Evolutionary conservation across 2,329 filamentous ascomycete species (phyloP).

Genomic region (Fusarium napiforme): DNA sequence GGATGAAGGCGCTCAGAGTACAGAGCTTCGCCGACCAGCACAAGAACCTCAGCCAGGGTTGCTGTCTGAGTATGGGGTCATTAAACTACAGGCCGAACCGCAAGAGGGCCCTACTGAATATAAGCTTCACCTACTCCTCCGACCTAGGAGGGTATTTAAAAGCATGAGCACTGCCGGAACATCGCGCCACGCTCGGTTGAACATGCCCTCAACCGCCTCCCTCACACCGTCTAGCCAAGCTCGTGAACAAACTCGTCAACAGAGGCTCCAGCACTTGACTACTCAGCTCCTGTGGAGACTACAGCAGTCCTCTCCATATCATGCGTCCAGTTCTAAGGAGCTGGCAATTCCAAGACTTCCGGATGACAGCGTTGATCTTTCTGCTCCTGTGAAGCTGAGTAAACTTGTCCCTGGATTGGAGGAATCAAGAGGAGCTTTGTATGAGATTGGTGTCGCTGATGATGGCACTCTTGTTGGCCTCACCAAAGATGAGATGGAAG

Average conservation of each 20-base stretch:
- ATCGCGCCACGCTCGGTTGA: constrained; percentile 19
- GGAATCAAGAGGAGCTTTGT: constrained; percentile 91
- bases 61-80: constrained; percentile 72
- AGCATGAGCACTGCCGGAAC: constrained; percentile 70
- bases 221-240: constrained; percentile 69
- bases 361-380: constrained; percentile 64
- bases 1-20: constrained; percentile 39
- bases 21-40: constrained; percentile 42
- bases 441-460: constrained; percentile 96
- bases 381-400: constrained; percentile 59
- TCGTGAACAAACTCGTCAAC: constrained; percentile 83
- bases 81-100: constrained; percentile 86
- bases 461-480: constrained; percentile 91
- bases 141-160: constrained; percentile 78
- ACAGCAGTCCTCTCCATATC: constrained; percentile 93
- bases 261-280: constrained; percentile 88
- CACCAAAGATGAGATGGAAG: constrained; percentile 89
- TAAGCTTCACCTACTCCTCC: constrained; percentile 89
- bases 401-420: constrained; percentile 83
- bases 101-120: constrained; percentile 97
- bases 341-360: constrained; percentile 81
- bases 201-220: constrained; percentile 44
- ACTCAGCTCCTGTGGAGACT: constrained; percentile 95
- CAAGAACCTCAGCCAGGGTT: constrained; percentile 49
- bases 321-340: constrained; percentile 80